Evolutionary conservation across 805 yeast species (phyloP), one percentile per base, ranked within the genome.

Genomic region (Yarrowia sp.): DNA sequence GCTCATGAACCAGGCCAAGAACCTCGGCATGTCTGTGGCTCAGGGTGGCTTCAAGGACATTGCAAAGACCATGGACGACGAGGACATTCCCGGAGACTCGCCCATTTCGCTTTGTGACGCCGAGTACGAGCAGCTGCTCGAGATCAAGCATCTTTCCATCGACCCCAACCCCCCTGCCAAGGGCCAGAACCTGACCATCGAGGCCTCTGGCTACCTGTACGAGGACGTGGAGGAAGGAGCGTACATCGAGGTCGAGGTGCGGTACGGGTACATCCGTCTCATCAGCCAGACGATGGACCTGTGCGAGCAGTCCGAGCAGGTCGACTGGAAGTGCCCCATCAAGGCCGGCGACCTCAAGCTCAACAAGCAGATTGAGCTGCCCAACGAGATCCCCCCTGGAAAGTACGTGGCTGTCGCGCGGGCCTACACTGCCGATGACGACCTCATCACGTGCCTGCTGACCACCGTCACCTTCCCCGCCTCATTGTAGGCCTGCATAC

Each of bases 341-440:
- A 72, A 77, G 55, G 77, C 82, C 66, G 99, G 98, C 12, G 72
- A 74, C 55, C 86, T 90, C 68, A 75, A 77, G 60, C 76, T 94
- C 61, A 72, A 80, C 24, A 91, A 91, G 73, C 75, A 77, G 46
- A 96, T 94, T 24, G 92, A 86, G 69, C 83, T 94, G 62, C 99
- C 99, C 16, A 78, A 80, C 14, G 94, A 90, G 73, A 96, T 93
- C 31, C 99, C 99, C 63, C 97, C 98, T 21, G 99, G 99, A 39
- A 87, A 82, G 71, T 94, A 94, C 77, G 77, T 83, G 29, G 96
- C 93, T 25, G 77, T 80, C 59, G 98, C 97, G 18, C 84, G 93
- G 70, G 99, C 98, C 2, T 94, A 83, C 77, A 90, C 96, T 39
- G 84, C 78, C 41, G 90, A 88, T 61, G 97, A 90, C 69, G 86